Conservation (phyloP, 139 green algal genomes). For the Chlorella vulgaris region DNA sequence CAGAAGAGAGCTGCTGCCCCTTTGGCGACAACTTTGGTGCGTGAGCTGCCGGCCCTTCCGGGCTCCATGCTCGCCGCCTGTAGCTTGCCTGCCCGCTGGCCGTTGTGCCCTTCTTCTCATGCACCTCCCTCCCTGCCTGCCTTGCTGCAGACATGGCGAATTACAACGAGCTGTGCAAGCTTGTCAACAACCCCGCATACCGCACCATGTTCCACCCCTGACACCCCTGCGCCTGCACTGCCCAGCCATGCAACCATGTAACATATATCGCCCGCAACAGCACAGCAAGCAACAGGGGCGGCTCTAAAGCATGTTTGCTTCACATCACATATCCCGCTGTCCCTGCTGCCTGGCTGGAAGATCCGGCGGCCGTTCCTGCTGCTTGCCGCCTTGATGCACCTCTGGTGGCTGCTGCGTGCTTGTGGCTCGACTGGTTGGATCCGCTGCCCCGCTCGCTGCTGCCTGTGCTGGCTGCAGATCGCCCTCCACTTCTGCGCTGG, state of each 20-base stretch:
- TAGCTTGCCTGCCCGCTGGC: not conserved
- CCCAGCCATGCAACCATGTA: not conserved
- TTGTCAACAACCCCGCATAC: conserved; percentile 52
- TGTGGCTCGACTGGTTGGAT: no score
- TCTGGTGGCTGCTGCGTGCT: no score
- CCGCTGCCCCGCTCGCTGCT: no score
- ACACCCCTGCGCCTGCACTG: not conserved
- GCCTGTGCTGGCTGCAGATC: no score
- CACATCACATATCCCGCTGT: no score
- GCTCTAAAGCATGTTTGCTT: no score
- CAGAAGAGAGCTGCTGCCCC: conserved; percentile 47
- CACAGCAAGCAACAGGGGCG: not conserved
- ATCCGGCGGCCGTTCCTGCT: not conserved
- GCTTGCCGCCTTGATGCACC: no score
- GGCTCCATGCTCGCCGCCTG: not conserved
- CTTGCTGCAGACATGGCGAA: conserved; percentile 66
- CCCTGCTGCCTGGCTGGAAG: not conserved
- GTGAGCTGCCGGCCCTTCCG: no score
- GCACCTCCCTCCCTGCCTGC: not conserved
- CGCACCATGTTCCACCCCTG: conserved; percentile 52
- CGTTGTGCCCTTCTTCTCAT: no score
- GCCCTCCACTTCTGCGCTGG: not conserved
- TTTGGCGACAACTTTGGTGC: conserved; percentile 74
- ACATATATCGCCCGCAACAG: not conserved
- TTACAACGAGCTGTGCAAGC: conserved; percentile 74